phyloP scores from a whole-genome alignment of 805 yeast species.

The Barnettozyma salicaria region DNA sequence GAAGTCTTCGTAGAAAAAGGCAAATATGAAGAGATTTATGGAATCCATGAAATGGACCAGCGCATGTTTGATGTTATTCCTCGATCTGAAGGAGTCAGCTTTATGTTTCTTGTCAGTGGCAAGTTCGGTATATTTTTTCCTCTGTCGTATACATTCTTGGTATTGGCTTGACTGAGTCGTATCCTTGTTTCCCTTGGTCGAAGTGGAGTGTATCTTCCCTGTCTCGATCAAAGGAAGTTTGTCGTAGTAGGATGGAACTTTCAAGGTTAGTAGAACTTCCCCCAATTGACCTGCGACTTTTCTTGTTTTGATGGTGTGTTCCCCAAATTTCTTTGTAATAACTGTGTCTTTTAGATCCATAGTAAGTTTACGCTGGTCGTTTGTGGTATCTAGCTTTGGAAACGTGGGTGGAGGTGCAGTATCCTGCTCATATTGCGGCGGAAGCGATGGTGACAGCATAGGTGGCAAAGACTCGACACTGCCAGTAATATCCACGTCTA shows the following conservation, averaged over 20 bases:
- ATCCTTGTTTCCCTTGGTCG: not conserved
- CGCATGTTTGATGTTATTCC: constrained; percentile 5
- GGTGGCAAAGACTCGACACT: constrained; percentile 20
- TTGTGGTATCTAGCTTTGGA: not conserved
- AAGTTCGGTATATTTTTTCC: constrained; percentile 2
- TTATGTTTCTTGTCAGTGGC: constrained; percentile 16
- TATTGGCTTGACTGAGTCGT: not conserved
- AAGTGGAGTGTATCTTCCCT: too few relatives aligned
- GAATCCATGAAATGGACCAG: constrained; percentile 16
- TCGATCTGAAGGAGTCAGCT: constrained; percentile 13
- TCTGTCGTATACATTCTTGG: not conserved
- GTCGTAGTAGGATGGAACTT: constrained; percentile 16
- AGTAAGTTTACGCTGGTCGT: not conserved
- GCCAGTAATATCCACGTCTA: not conserved
- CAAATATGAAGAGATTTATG: constrained; percentile 19
- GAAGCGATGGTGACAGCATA: not conserved
- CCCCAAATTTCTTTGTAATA: not conserved
- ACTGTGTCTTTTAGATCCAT: not conserved
- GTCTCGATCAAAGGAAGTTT: too few relatives aligned
- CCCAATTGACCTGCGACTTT: not conserved
- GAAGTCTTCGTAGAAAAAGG: constrained; percentile 20
- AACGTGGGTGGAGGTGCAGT: not conserved
- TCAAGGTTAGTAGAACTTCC: constrained; percentile 10
- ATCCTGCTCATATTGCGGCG: not conserved
- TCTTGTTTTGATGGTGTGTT: not conserved